A percentile compares a stretch with the other conserved stretches of the same genome.
These are phyloP conservation scores for Bruguiera sexangula DNA, from an alignment of 345 rosid species.

Conservation along the genomic window DNA sequence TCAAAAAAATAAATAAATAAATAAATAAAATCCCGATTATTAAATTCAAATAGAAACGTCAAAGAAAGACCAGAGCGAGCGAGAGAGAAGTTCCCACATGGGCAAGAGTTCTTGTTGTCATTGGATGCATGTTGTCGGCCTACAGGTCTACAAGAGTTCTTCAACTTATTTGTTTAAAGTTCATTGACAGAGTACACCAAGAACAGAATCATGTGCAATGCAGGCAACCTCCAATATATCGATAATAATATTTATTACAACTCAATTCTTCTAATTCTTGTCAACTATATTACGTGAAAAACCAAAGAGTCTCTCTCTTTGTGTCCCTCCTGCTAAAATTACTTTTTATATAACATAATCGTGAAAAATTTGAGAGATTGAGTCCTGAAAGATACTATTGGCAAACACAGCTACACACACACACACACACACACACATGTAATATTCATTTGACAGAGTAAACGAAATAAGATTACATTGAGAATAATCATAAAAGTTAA, in stretches of 20 bases:
- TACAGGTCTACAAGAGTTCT: not conserved
- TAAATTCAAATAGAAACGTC: not conserved
- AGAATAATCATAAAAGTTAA: too few relatives aligned
- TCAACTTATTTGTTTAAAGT: too few relatives aligned
- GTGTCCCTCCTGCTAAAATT: not conserved
- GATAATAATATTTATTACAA: too few relatives aligned
- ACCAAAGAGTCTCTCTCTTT: too few relatives aligned
- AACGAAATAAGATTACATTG: too few relatives aligned
- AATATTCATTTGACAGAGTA: too few relatives aligned
- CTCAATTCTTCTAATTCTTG: too few relatives aligned
- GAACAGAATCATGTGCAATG: too few relatives aligned
- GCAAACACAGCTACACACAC: not conserved
- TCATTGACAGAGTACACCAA: too few relatives aligned
- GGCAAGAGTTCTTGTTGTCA: constrained; percentile 1
- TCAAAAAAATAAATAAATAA: not conserved
- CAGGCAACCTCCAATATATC: too few relatives aligned
- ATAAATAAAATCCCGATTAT: not conserved
- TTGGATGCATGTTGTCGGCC: not conserved
- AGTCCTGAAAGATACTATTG: too few relatives aligned
- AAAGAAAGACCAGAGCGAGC: not conserved
- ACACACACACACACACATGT: too few relatives aligned
- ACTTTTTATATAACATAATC: not conserved
- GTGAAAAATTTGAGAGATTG: not conserved
- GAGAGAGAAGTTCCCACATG: not conserved
- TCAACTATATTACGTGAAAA: not conserved